A percentile compares a stretch with the other conserved stretches of the same genome.
Conservation (phyloP, 768 basidiomycete genomes). For the Naganishia antarctica region DNA sequence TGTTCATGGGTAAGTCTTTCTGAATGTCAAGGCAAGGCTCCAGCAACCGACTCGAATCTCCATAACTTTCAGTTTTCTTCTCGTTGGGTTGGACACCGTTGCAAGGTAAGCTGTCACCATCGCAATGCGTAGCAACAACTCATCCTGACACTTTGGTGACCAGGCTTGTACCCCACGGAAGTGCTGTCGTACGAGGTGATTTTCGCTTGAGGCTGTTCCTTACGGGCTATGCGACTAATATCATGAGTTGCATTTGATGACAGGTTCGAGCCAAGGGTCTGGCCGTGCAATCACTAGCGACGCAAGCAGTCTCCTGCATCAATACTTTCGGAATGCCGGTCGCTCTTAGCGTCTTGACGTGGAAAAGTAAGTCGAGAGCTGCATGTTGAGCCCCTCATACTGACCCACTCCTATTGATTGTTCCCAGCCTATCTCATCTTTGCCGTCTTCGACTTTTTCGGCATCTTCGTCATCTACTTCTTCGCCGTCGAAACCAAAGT, state of each 20-base stretch:
- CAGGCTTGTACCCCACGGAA: slow-evolving; percentile 55
- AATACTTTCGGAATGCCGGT: slow-evolving; percentile 57
- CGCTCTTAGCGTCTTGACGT: slow-evolving; percentile 53
- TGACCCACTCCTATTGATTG: background rate
- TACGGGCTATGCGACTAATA: background rate
- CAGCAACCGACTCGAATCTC: background rate
- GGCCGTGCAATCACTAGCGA: slow-evolving; percentile 54
- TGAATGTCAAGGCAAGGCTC: background rate
- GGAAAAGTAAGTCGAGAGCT: slow-evolving; percentile 52
- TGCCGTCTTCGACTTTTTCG: slow-evolving; percentile 51
- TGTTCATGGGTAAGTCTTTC: slow-evolving; percentile 34
- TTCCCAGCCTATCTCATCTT: slow-evolving; percentile 23
- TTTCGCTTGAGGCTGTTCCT: background rate
- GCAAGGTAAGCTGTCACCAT: slow-evolving; percentile 50
- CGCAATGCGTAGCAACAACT: background rate
- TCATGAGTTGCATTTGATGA: background rate
- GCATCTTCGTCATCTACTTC: slow-evolving; percentile 54
- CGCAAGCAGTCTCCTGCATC: slow-evolving; percentile 53
- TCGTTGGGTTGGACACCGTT: slow-evolving; percentile 60
- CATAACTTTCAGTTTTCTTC: slow-evolving; percentile 48
- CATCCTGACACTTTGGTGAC: background rate
- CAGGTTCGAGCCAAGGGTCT: slow-evolving; percentile 55
- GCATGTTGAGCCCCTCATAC: background rate
- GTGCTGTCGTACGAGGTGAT: slow-evolving; percentile 53
- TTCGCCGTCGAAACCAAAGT: slow-evolving; percentile 56